Conservation (phyloP, 2,329 filamentous ascomycete species). For the Colletotrichum somersetense region DNA sequence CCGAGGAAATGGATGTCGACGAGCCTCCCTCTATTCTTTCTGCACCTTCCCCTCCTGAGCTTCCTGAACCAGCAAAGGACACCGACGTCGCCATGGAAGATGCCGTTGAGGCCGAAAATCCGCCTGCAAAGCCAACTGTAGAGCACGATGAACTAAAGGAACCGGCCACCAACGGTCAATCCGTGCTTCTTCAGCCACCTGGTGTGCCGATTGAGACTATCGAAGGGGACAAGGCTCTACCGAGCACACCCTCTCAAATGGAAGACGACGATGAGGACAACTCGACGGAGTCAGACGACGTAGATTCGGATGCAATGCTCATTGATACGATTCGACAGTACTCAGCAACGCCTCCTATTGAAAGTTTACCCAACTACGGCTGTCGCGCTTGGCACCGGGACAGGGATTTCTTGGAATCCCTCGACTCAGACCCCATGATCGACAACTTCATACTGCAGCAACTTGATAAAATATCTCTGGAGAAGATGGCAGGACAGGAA, state of each 20-base stretch:
- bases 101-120: constrained; percentile 46
- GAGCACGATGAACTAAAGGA: constrained; percentile 22
- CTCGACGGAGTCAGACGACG: constrained; percentile 67
- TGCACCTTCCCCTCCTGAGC: constrained; percentile 21
- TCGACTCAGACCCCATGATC: constrained; percentile 56
- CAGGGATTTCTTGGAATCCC: constrained; percentile 57
- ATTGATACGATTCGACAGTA: constrained; percentile 63
- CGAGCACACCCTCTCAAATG: constrained; percentile 63
- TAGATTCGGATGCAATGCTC: constrained; percentile 63
- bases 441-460: constrained; percentile 61
- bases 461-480: constrained; percentile 57
- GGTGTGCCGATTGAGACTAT: constrained; percentile 42
- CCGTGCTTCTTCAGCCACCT: constrained; percentile 29
- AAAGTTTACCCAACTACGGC: constrained; percentile 64
- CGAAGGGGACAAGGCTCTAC: constrained; percentile 47
- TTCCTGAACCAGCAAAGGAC: constrained; percentile 1
- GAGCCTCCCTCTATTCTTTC: constrained; percentile 32
- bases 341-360: constrained; percentile 67
- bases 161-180: constrained; percentile 21
- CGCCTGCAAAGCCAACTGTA: constrained; percentile 29
- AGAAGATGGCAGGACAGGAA: constrained; percentile 55
- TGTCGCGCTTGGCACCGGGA: constrained; percentile 64
- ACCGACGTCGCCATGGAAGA: constrained; percentile 45
- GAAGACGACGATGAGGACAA: constrained; percentile 63
- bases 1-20: constrained; percentile 59